These are phyloP conservation scores for Talaromyces sp. DNA, from an alignment of 2,329 filamentous ascomycete genomes.

Conservation along the genomic window DNA sequence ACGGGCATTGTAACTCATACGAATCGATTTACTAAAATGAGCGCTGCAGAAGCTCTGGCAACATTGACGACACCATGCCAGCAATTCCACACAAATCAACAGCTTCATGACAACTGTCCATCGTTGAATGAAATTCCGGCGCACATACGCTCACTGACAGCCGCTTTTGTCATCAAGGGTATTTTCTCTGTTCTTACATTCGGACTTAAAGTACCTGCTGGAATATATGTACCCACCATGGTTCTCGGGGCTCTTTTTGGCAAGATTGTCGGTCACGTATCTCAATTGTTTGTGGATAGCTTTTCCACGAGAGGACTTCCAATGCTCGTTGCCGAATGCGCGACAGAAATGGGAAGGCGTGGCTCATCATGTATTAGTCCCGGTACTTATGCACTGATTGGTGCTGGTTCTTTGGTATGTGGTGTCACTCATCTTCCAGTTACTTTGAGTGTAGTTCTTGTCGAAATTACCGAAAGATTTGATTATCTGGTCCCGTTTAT, in stretches of 20 bases:
- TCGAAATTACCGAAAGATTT: not conserved
- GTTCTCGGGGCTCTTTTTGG: slow-evolving; percentile 1
- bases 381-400: slow-evolving; percentile 1
- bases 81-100: not conserved
- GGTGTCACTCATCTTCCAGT: not conserved
- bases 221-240: slow-evolving; percentile 1
- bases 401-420: not conserved
- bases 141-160: not conserved
- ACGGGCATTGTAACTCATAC: not conserved
- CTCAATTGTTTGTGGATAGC: not conserved
- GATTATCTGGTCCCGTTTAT: not conserved
- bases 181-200: not conserved
- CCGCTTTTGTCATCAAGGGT: not conserved
- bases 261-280: not conserved
- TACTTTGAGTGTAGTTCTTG: not conserved
- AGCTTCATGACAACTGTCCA: not conserved
- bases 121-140: not conserved
- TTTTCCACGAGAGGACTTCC: not conserved
- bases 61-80: not conserved
- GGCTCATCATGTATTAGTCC: slow-evolving; percentile 1
- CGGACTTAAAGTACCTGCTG: not conserved
- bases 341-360: not conserved
- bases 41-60: not conserved
- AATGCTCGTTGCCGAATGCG: slow-evolving; percentile 1
- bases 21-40: not conserved